These are phyloP conservation scores for Termitomyces sp. DNA, from an alignment of 768 basidiomycete genomes.

Conservation along the genomic window DNA sequence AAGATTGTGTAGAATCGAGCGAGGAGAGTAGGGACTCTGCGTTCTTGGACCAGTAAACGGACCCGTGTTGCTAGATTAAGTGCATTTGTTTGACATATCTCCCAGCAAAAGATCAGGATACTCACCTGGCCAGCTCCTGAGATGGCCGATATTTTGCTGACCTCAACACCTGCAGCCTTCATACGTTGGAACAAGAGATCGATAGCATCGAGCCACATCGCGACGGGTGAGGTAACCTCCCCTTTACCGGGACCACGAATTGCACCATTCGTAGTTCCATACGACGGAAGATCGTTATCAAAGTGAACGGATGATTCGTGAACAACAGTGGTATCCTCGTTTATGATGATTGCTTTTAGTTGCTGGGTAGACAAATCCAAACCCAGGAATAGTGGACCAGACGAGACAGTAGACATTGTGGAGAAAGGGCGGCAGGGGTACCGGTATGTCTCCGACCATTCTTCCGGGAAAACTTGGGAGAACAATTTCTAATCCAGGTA, in stretches of 20 bases:
- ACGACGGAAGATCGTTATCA: conserved; percentile 69
- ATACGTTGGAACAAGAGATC: conserved; percentile 69
- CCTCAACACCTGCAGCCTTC: conserved; percentile 51
- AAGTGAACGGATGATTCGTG: conserved; percentile 75
- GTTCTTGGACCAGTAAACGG: conserved; percentile 70
- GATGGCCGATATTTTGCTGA: conserved; percentile 53
- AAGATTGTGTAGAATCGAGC: conserved; percentile 43
- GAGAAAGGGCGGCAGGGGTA: background rate
- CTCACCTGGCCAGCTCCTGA: conserved; percentile 77
- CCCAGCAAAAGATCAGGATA: background rate
- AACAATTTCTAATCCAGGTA: conserved; percentile 6
- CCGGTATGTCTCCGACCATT: background rate
- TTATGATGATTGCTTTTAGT: conserved; percentile 69
- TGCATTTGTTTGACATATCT: background rate
- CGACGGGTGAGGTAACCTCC: conserved; percentile 75
- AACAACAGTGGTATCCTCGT: conserved; percentile 49
- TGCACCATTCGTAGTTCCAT: conserved; percentile 62
- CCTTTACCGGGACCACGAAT: conserved; percentile 58
- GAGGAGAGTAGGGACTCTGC: conserved; percentile 46
- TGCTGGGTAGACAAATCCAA: conserved; percentile 86
- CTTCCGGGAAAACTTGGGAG: background rate
- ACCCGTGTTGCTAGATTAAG: conserved; percentile 69
- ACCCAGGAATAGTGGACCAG: conserved; percentile 54
- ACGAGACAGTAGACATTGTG: conserved; percentile 6
- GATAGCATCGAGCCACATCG: conserved; percentile 82